Base-by-base conservation (phyloP, 257 asterid species). In the Echites panduratus region DNA sequence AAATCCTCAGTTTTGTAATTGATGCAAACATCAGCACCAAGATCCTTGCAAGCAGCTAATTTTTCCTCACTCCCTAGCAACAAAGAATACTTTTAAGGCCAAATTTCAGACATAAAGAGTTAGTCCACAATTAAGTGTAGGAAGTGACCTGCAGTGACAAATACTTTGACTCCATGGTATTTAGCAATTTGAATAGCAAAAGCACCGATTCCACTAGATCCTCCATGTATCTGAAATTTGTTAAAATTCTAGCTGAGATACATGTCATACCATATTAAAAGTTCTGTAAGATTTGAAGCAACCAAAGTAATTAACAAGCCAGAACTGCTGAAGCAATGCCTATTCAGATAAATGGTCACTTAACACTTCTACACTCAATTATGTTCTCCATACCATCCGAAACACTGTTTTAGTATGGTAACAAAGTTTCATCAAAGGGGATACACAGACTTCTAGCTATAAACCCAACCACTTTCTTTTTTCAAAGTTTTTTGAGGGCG, bases 171-270 rank as follows among this genome's bases (percentile, higher is more conserved):
- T 29, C 98, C 97, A 2, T 50, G 69, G 84, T 86, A 82, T 85
- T 89, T 89, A 32, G 99, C 99, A 62, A 95, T 78, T 79, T 95
- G 99, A 81, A 91, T 95, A 48, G 99, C 93, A 83, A 95, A 95
- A 35, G 99, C 90, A 70, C 99, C 99, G 29, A 92, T 92, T 71
- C 99, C 99, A 79, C 99, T 95, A 73, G 99, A 92, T 74, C 99
- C 99, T 41, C 99, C 99, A 70, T 95, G 99, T 76, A 95, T 83
- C 99, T 95, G 88, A 75, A 79, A 74, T 76, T 49, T 35, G 29
- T 38, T 9, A 13, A 7, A 74, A 17, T 61, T 13, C 68, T 35
- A 50, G 44, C 48, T 26, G 32, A 26, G 43, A 29, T 0, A 7
- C 0, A 48, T 20, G 43, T 8, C 20, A 35, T 17, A 20, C 7